Percentiles rank a stretch among this genome's conserved stretches.
Evolutionary conservation across 2,329 filamentous ascomycete genomes (phyloP).

Genomic region (Massarina eburnea): DNA sequence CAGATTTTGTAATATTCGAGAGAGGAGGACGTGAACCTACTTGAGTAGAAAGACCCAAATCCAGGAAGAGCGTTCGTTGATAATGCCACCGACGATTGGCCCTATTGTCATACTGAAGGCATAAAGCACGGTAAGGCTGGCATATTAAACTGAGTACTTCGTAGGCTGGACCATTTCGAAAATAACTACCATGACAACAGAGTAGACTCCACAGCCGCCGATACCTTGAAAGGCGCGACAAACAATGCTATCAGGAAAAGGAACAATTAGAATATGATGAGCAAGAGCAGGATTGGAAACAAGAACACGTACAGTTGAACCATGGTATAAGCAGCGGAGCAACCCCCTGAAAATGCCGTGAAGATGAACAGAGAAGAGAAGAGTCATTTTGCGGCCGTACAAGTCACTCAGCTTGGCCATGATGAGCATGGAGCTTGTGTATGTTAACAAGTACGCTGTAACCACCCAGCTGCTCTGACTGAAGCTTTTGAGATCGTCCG

Average conservation of each 20-base stretch:
- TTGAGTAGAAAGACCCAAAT: neutral
- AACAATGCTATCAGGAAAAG: slow-evolving; percentile 11
- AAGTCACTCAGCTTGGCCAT: slow-evolving; percentile 38
- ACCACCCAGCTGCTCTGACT: slow-evolving; percentile 36
- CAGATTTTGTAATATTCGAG: neutral
- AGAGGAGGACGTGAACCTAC: neutral
- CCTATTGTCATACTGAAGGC: neutral
- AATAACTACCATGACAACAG: neutral
- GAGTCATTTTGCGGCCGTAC: slow-evolving; percentile 13
- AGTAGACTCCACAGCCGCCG: neutral
- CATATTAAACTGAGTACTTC: neutral
- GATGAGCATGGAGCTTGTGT: slow-evolving; percentile 18
- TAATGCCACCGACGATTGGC: neutral
- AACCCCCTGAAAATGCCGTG: slow-evolving; percentile 9
- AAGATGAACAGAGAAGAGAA: slow-evolving; percentile 1
- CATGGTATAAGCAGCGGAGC: slow-evolving; percentile 31
- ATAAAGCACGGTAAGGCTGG: neutral
- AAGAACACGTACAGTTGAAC: slow-evolving; percentile 24
- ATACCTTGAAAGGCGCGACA: slow-evolving; percentile 4
- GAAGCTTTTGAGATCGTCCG: slow-evolving; percentile 32
- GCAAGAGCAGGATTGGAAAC: no score
- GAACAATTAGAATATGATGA: neutral
- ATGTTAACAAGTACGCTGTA: slow-evolving; percentile 39
- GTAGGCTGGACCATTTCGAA: slow-evolving; percentile 2
- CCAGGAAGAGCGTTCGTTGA: neutral